Conservation (phyloP, 2,329 filamentous ascomycete genomes). For the Fragosphaeria purpurea region DNA sequence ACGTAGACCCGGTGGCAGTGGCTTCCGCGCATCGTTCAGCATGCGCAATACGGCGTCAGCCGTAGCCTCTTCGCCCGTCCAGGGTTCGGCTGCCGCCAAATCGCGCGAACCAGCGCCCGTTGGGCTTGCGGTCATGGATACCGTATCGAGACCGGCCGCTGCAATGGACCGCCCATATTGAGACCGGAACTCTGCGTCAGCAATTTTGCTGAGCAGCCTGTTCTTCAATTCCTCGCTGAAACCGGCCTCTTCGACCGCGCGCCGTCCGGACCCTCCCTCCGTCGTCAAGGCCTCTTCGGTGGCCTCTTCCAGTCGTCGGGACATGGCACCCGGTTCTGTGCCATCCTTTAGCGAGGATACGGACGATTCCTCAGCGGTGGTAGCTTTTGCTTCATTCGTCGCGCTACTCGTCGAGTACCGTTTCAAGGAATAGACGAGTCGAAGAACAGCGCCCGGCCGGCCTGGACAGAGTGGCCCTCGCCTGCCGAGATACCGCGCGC, state of each 20-base stretch:
- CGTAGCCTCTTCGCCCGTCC: slow-evolving; percentile 67
- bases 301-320: slow-evolving; percentile 48
- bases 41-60: slow-evolving; percentile 76
- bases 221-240: slow-evolving; percentile 55
- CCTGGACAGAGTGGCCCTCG: too few relatives aligned
- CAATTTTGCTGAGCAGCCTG: slow-evolving; percentile 45
- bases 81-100: slow-evolving; percentile 57
- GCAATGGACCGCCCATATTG: slow-evolving; percentile 40
- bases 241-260: slow-evolving; percentile 50
- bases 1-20: slow-evolving; percentile 42
- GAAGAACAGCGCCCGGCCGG: too few relatives aligned
- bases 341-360: background rate
- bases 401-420: too few relatives aligned
- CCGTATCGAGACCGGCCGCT: slow-evolving; percentile 26
- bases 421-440: too few relatives aligned
- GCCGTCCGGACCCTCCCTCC: slow-evolving; percentile 49
- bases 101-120: slow-evolving; percentile 59
- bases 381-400: too few relatives aligned
- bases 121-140: background rate
- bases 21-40: slow-evolving; percentile 69
- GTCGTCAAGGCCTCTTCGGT: slow-evolving; percentile 52
- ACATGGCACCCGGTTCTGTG: slow-evolving; percentile 36
- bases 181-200: slow-evolving; percentile 43
- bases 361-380: background rate
- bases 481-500: background rate